A percentile compares a stretch with the other conserved stretches of the same genome.
Evolutionary conservation across 116 monocot genomes (phyloP).

Genomic region (Papilionanthe hybrid): DNA sequence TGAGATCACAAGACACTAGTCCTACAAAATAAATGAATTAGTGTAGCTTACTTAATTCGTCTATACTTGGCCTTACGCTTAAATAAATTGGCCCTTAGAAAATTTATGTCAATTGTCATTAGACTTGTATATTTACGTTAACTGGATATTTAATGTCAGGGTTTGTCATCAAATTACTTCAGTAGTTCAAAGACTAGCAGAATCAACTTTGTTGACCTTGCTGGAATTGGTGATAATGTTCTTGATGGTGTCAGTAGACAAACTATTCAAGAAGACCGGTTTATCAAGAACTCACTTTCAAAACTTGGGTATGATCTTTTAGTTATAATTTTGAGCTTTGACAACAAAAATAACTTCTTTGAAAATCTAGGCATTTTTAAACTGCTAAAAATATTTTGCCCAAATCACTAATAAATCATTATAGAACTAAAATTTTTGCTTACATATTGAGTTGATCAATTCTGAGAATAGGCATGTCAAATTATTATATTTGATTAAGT

Average conservation of each 20-base stretch:
- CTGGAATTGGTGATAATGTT: slow-evolving; percentile 55
- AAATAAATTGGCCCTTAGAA: not conserved
- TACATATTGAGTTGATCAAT: not conserved
- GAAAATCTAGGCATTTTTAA: not conserved
- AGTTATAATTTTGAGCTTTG: not conserved
- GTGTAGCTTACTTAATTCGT: not conserved
- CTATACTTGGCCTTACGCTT: not conserved
- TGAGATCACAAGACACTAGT: no score
- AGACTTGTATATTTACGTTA: slow-evolving; percentile 4
- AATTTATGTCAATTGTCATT: not conserved
- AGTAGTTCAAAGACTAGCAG: slow-evolving; percentile 76
- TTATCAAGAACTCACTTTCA: slow-evolving; percentile 67
- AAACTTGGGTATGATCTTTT: slow-evolving; percentile 69
- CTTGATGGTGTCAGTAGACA: slow-evolving; percentile 42
- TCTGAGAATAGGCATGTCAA: not conserved
- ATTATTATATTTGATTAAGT: not conserved
- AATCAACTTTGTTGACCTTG: slow-evolving; percentile 91
- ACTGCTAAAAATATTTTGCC: not conserved
- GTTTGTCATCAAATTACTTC: slow-evolving; percentile 48
- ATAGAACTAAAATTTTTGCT: not conserved
- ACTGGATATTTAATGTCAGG: slow-evolving; percentile 31
- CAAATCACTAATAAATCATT: not conserved
- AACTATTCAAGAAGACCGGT: slow-evolving; percentile 49
- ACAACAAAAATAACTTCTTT: not conserved
- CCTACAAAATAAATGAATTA: not conserved